Base-by-base conservation (phyloP, 2,329 filamentous ascomycete genomes). In the Eurotiales sp. region DNA sequence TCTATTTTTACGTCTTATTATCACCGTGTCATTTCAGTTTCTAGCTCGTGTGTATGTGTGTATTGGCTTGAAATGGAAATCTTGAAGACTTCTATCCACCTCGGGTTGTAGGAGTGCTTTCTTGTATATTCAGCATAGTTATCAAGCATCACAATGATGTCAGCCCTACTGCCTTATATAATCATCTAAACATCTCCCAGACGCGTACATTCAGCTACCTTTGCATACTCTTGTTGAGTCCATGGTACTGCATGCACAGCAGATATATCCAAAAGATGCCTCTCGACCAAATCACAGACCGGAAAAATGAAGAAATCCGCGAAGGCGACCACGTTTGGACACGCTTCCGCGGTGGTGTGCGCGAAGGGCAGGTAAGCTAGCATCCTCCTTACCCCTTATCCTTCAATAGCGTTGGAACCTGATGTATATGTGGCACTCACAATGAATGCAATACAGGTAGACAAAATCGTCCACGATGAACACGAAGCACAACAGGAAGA, bases 391-490 rank as follows among this genome's bases (percentile, higher is more conserved):
- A 15, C 19, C 15, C 8, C 11, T 42, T 25, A 21, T n/a, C 23
- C 10, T 2, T 3, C 15, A 17, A 19, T 27, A 27, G 5, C 25
- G 10, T 6, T 4, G 17, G 8, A 46, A 34, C 21, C 14, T 8
- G 19, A 6, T 21, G 15, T 5, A 17, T 2, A 15, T n/a, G 8
- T 32, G 11, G 8, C 29, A 12, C 4, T 15, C 2, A 15, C n/a
- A 34, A 29, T 12, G 17, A 42, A 14, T 12, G 22, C 12, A 27
- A 19, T 8, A 15, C n/a, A 62, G 58, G 58, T 61, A 12, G 50
- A 64, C 36, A 55, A 52, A 47, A 59, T 65, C 30, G 56, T 64
- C 40, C 58, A 47, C 22, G 55, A 64, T 45, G 44, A 65, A 39
- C 40, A 46, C 6, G 56, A 44, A 19, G 60, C 61, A 15, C 46